Conservation (phyloP, 257 asterid genomes). For the Gentiana macrophylla region DNA sequence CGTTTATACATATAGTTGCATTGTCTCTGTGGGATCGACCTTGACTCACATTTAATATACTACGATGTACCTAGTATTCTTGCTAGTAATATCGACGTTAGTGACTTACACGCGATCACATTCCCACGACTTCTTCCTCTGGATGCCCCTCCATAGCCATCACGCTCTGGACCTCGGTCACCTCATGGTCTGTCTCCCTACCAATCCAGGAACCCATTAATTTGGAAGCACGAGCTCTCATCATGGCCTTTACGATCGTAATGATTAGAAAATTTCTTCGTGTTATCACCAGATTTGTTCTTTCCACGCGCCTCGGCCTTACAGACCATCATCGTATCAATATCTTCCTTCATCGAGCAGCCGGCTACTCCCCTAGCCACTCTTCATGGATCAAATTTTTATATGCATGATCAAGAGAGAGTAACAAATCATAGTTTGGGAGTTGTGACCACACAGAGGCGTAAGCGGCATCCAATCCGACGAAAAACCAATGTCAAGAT, state of each 20-base stretch:
- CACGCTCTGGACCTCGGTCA: background rate
- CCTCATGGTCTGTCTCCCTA: background rate
- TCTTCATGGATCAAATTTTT: background rate
- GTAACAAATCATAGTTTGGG: background rate
- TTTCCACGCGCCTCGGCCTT: background rate
- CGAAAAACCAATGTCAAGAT: background rate
- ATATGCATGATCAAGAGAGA: background rate
- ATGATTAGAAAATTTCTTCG: background rate
- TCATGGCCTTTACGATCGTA: background rate
- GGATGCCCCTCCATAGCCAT: too few relatives aligned
- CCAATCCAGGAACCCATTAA: background rate
- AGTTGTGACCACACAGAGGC: background rate
- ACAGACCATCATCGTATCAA: background rate
- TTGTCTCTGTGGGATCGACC: too few relatives aligned
- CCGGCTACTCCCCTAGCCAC: background rate
- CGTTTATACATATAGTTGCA: too few relatives aligned
- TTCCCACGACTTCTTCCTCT: too few relatives aligned
- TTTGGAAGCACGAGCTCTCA: background rate
- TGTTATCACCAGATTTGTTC: background rate
- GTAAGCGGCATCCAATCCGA: background rate
- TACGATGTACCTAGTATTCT: too few relatives aligned
- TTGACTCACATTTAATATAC: too few relatives aligned
- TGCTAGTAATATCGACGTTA: too few relatives aligned
- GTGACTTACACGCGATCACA: too few relatives aligned
- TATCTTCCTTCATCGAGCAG: background rate